These are phyloP conservation scores for Phylloporus sp. DNA, from an alignment of 768 basidiomycete species.

Conservation along the genomic window DNA sequence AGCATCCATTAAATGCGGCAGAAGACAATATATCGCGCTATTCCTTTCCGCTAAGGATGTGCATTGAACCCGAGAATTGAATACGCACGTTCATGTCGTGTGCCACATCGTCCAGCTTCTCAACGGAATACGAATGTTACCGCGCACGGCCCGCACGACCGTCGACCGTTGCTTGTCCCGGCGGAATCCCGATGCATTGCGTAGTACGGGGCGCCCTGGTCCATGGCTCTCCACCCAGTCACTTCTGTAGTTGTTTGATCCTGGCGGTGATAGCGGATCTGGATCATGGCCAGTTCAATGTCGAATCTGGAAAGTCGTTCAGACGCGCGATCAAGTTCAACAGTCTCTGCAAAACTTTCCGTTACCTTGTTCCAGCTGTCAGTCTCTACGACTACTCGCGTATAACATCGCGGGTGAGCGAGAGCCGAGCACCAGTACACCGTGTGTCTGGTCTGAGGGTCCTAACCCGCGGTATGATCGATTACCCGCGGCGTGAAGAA, in stretches of 20 bases:
- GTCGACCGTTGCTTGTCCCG: neutral
- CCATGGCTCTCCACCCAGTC: neutral
- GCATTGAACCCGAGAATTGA: neutral
- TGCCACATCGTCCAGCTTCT: neutral
- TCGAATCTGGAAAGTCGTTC: neutral
- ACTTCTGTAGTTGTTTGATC: neutral
- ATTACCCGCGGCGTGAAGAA: neutral
- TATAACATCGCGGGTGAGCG: neutral
- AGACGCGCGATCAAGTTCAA: neutral
- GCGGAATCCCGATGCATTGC: neutral
- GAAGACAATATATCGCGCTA: neutral
- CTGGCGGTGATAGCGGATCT: neutral
- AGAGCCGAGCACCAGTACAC: neutral
- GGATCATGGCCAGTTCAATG: too few relatives aligned
- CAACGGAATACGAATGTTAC: neutral
- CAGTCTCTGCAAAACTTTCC: neutral
- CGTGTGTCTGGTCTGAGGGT: too few relatives aligned
- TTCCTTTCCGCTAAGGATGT: neutral
- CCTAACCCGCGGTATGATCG: neutral
- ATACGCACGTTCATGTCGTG: neutral
- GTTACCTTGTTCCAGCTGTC: neutral
- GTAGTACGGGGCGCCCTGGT: neutral
- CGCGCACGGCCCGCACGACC: too few relatives aligned
- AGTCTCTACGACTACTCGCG: neutral
- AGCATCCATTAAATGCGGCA: neutral